Evolutionary conservation across 805 yeast genomes (phyloP), one percentile per base, ranked within the genome.

Genomic region (Zygoascus tannicola): DNA sequence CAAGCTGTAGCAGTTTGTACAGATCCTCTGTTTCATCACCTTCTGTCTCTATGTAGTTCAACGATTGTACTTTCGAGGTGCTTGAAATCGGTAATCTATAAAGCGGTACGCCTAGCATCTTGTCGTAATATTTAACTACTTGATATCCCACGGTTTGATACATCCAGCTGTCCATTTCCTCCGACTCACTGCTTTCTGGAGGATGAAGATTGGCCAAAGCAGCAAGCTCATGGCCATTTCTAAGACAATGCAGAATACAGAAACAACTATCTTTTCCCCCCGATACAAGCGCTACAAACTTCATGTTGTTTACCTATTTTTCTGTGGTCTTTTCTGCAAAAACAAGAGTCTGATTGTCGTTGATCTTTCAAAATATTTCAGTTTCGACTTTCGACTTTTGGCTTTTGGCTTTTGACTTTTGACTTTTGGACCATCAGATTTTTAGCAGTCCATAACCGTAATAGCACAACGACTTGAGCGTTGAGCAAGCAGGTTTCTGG

Each of bases 241-340:
- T 71, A n/a, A 84, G 59, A 56, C 97, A 86, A 58, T 92, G 95
- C 32, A 86, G 65, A 14, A 90, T 78, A 58, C 88, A 92, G 62
- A 74, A 92, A 65, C 88, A 86, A 5, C 97, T 88, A 61, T 92
- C 98, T 57, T 92, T 92, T 0, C 98, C 98, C 3, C 98, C 98
- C 0, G 95, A 85, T 0, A 92, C 78, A 19, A 92, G 69, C 0
- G 95, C 98, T 28, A 87, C 84, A 57, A 88, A 85, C 61, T 86
- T 87, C 98, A 92, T 90, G 30, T 12, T 26, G 7, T 26, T 26
- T 26, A 12, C 30, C 12, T 26, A 12, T 26, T 26, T 12, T 26
- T 26, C 12, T 26, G 30, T 7, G 30, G 7, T 12, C 30, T 26
- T 26, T 26, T 26, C 12, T 26, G 12, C 12, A 12, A 26, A 12